Base-by-base conservation (phyloP, 371 early-diverging fungal genomes). In the Capniomyces stellatus region DNA sequence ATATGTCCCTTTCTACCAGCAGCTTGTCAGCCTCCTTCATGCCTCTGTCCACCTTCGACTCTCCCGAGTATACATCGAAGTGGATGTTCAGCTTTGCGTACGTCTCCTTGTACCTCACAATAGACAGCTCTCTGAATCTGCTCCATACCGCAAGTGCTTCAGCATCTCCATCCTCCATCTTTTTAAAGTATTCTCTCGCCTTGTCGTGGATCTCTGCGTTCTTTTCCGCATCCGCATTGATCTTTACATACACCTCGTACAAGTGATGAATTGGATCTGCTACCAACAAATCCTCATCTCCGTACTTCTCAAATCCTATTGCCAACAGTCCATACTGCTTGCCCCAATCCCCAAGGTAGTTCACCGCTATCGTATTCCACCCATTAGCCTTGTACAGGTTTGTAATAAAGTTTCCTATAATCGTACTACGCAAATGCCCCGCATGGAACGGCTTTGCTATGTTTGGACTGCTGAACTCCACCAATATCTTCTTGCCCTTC, bases 341-440 rank as follows among this genome's bases (percentile, higher is more conserved):
- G 47, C 99, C 99, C 99, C 99, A 99, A 71, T 99, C 99, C 35
- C 99, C 99, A 28, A 99, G 76, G 71, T 98, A 98, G 75, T 99
- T 99, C 64, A 98, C 88, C 21, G 87, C 76, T 41, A 86, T 69
- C 1, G 83, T 81, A 15, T 83, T 75, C 69, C 87, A 92, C 8
- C 98, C 98, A 63, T 83, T 77, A 23, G 87, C 87, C 55, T 78
- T 74, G 67, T 87, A 77, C 12, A 90, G 75, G 35, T 89, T 84
- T 58, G 75, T 72, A 28, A 96, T 74, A 73, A 96, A 96, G 66
- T 90, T 92, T 31, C 99, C 99, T 55, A 98, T 81, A 58, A 99
- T 93, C 2, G 99, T 99, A 55, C 92, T 88, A 49, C 99, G 80
- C 68, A 99, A 73, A 70, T 99, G 99, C 2, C 99, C 99, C 27